phyloP scores from a whole-genome alignment of 129 eudicot species.

The Silybum marianum region DNA sequence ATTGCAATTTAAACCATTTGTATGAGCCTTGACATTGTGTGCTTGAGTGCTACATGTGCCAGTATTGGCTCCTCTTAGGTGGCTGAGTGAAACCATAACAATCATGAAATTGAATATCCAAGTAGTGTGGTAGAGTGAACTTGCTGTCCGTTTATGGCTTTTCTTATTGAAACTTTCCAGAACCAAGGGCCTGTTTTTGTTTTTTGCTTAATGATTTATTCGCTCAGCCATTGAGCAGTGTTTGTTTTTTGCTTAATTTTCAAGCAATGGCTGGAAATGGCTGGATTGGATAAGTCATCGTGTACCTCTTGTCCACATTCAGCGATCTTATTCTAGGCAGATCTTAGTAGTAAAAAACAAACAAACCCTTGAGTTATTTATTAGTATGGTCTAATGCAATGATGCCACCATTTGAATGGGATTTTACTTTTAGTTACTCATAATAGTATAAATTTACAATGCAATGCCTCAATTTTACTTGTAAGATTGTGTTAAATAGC shows the following conservation, averaged over 20 bases:
- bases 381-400: not conserved
- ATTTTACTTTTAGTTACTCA: not conserved
- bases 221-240: too few species aligned
- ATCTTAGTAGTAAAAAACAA: too few species aligned
- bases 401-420: not conserved
- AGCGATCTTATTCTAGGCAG: too few species aligned
- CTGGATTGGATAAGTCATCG: not conserved
- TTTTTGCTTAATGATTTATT: too few species aligned
- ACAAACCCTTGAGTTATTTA: not conserved
- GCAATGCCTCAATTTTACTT: not conserved
- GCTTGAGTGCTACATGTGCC: not conserved
- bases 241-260: not conserved
- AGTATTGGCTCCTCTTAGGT: not conserved
- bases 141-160: not conserved
- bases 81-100: not conserved
- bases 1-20: not conserved
- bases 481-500: not conserved
- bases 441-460: not conserved
- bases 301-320: not conserved
- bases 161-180: not conserved
- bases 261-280: not conserved
- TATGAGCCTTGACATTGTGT: not conserved
- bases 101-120: not conserved
- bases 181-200: not conserved
- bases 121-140: not conserved